These are phyloP conservation scores for Alternaria dauci DNA, from an alignment of 2,329 filamentous ascomycete genomes.

Conservation along the genomic window DNA sequence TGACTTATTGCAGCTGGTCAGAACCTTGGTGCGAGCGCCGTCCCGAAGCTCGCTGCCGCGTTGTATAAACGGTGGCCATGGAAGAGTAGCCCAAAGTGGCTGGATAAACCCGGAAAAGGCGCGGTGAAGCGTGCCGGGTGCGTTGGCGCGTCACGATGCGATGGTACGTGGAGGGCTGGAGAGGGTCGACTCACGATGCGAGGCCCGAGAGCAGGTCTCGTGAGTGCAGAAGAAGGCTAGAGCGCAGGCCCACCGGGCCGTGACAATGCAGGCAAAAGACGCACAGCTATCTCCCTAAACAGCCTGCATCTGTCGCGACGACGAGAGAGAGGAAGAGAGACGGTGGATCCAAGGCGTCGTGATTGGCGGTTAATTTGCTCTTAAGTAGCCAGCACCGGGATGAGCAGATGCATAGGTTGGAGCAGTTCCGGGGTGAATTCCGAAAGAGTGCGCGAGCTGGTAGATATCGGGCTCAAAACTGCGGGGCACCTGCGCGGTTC, in stretches of 20 bases:
- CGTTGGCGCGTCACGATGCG: slow-evolving; percentile 31
- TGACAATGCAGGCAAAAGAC: slow-evolving; percentile 25
- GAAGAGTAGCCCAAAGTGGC: slow-evolving; percentile 28
- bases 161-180: slow-evolving; percentile 34
- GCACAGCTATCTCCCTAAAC: slow-evolving; percentile 14
- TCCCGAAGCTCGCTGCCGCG: slow-evolving; percentile 34
- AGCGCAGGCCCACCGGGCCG: slow-evolving; percentile 39
- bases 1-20: slow-evolving; percentile 30
- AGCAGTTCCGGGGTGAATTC: slow-evolving; percentile 27
- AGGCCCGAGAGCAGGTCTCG: slow-evolving; percentile 42
- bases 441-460: slow-evolving; percentile 7
- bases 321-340: slow-evolving; percentile 9
- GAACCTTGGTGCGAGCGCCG: slow-evolving; percentile 29
- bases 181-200: slow-evolving; percentile 28
- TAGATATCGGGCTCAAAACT: slow-evolving; percentile 14
- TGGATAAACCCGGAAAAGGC: slow-evolving; percentile 19
- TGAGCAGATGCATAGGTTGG: slow-evolving; percentile 24
- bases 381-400: slow-evolving; percentile 28
- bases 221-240: slow-evolving; percentile 43
- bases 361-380: slow-evolving; percentile 33
- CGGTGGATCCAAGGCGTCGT: slow-evolving; percentile 11
- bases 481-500: slow-evolving; percentile 28
- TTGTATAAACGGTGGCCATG: slow-evolving; percentile 31
- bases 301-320: slow-evolving; percentile 14
- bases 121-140: slow-evolving; percentile 23